Percentiles rank a stretch among this genome's conserved stretches.
phyloP scores from a whole-genome alignment of 495 filamentous ascomycete species.

The Aeminium ludgeri region DNA sequence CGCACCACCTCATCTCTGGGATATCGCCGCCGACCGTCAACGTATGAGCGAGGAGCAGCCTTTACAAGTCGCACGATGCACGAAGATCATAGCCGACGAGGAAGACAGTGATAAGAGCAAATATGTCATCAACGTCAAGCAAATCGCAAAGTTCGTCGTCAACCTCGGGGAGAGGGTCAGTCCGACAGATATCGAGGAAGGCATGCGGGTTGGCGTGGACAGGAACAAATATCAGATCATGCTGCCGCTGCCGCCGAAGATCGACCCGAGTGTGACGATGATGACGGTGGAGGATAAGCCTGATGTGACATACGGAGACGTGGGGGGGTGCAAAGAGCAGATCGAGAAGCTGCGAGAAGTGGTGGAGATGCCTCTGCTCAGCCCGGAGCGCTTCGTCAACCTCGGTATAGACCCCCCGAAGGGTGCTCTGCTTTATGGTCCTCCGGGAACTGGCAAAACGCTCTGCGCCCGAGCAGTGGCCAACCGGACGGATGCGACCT shows the following conservation, averaged over 20 bases:
- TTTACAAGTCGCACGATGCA: constrained; percentile 91
- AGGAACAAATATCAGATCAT: constrained; percentile 98
- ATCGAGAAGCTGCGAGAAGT: constrained; percentile 98
- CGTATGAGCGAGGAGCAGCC: constrained; percentile 97
- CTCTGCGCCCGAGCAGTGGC: constrained; percentile 94
- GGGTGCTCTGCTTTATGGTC: constrained; percentile 90
- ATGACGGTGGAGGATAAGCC: constrained; percentile 99
- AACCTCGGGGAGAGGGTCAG: constrained; percentile 93
- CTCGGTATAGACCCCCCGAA: constrained; percentile 97
- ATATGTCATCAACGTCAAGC: constrained; percentile 99
- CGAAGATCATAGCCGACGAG: constrained; percentile 96
- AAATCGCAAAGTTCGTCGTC: constrained; percentile 98
- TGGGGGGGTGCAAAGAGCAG: constrained; percentile 97
- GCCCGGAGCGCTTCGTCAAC: constrained; percentile 90
- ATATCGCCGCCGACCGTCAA: constrained; percentile 92
- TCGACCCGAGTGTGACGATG: constrained; percentile 98
- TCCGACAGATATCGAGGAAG: constrained; percentile 97
- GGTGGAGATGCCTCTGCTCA: constrained; percentile 92
- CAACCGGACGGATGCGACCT: constrained; percentile 93
- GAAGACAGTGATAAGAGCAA: constrained; percentile 96
- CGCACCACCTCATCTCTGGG: constrained; percentile 95
- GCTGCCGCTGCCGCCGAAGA: constrained; percentile 92
- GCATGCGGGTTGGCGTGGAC: constrained; percentile 96
- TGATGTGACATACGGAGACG: constrained; percentile 96
- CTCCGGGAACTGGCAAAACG: constrained; percentile 94